Evolutionary conservation across 352 stramenopile genomes (phyloP).

Genomic region (Globisporangium takayamanum): DNA sequence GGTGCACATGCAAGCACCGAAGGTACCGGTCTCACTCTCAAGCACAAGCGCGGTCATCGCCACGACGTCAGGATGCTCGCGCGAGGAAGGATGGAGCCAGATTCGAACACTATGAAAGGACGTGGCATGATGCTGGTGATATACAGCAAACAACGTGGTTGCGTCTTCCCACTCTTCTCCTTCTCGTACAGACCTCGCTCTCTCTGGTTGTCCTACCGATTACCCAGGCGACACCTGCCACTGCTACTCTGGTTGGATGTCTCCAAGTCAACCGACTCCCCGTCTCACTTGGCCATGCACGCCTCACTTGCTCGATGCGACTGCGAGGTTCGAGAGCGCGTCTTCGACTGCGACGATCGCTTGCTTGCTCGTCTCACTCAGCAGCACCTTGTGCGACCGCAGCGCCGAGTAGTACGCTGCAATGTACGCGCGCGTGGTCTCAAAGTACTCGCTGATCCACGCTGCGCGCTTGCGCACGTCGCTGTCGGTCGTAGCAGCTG

Average conservation of each 20-base stretch:
- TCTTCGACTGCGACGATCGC: constrained; percentile 21
- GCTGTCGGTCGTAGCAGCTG: neutral
- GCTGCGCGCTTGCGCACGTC: constrained; percentile 1
- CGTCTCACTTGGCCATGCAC: neutral
- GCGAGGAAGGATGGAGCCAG: no score
- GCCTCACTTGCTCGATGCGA: neutral
- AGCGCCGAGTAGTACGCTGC: constrained; percentile 12
- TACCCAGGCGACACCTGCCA: no score
- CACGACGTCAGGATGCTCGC: no score
- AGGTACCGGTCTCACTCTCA: no score
- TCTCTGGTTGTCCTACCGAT: no score
- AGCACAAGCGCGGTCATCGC: no score
- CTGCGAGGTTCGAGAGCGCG: constrained; percentile 12
- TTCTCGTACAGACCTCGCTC: no score
- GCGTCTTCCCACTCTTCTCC: no score
- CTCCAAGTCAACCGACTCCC: neutral
- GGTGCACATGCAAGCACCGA: no score
- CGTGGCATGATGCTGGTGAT: no score
- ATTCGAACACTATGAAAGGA: no score
- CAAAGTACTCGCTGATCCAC: constrained; percentile 10
- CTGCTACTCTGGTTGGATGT: constrained; percentile 2
- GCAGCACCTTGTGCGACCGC: constrained; percentile 3
- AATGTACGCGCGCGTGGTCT: constrained; percentile 6
- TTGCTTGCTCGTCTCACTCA: constrained; percentile 22
- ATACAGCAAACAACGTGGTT: no score